phyloP scores from a whole-genome alignment of 2,329 filamentous ascomycete species.

The Cryphonectria naterciae region DNA sequence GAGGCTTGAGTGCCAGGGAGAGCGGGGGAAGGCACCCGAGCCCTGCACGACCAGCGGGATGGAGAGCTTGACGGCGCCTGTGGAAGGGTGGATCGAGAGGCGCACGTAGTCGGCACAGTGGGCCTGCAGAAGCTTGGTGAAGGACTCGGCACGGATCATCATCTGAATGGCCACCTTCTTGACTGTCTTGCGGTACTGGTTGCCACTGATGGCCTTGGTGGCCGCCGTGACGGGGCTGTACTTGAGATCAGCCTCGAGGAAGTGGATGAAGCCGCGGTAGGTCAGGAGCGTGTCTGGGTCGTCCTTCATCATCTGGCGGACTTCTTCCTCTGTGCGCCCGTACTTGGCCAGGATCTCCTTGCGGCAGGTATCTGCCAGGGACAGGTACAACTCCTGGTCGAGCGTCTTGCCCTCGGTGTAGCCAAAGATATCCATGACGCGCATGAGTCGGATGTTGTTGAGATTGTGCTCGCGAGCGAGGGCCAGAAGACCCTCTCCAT shows the following conservation, averaged over 20 bases:
- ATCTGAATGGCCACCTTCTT: constrained; percentile 31
- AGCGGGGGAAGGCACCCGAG: constrained; percentile 31
- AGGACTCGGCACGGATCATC: constrained; percentile 22
- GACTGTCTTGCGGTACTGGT: constrained; percentile 31
- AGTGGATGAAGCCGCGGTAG: constrained; percentile 32
- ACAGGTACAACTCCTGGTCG: background rate
- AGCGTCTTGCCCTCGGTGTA: background rate
- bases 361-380: background rate
- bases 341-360: constrained; percentile 38
- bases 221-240: constrained; percentile 26
- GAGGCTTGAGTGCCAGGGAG: constrained; percentile 42
- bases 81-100: constrained; percentile 32
- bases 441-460: background rate
- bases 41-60: constrained; percentile 32
- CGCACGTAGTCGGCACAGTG: constrained; percentile 30
- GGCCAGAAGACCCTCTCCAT: background rate
- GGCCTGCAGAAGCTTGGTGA: constrained; percentile 20
- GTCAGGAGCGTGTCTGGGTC: constrained; percentile 32
- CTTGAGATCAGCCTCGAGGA: constrained; percentile 29
- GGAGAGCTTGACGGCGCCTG: constrained; percentile 31
- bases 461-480: background rate
- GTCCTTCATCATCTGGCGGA: constrained; percentile 29
- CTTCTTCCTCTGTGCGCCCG: constrained; percentile 28
- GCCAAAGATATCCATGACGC: constrained; percentile 1
- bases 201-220: constrained; percentile 22